Evolutionary conservation across 129 eudicot genomes (phyloP).

Genomic region (Dittrichia graveolens): DNA sequence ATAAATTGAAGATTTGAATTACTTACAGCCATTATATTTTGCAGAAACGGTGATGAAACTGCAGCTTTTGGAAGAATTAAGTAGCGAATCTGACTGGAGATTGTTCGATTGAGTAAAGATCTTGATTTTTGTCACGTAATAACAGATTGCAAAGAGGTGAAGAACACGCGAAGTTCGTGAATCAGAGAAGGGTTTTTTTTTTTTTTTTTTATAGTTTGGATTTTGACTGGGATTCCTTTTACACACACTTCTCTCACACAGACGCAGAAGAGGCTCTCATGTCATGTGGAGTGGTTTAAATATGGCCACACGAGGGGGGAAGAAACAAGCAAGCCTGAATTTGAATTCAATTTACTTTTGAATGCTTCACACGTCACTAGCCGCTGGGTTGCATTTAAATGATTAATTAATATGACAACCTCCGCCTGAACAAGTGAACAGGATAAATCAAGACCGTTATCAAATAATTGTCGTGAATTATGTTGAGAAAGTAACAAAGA

Average conservation of each 20-base stretch:
- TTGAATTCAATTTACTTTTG: too few species aligned
- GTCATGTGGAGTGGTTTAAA: conserved; percentile 24
- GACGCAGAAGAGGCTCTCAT: background rate
- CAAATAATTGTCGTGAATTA: too few species aligned
- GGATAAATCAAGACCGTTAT: too few species aligned
- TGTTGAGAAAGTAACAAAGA: too few species aligned
- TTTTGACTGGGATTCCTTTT: conserved; percentile 17
- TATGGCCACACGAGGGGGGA: background rate
- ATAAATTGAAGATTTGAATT: conserved; percentile 2
- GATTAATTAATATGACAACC: too few species aligned
- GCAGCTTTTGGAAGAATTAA: conserved; percentile 22
- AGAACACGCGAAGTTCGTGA: conserved; percentile 25
- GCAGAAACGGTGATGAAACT: background rate
- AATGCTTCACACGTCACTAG: too few species aligned
- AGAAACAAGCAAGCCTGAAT: too few species aligned
- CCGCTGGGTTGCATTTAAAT: too few species aligned
- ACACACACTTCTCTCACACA: conserved; percentile 19
- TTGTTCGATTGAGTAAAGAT: conserved; percentile 17
- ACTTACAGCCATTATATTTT: conserved; percentile 32
- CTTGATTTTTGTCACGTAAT: conserved; percentile 20
- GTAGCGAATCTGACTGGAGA: conserved; percentile 22
- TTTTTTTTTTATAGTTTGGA: conserved; percentile 2
- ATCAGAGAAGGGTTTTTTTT: background rate
- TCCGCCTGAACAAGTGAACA: too few species aligned
- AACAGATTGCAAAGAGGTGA: conserved; percentile 23